Percentiles rank a stretch among this genome's conserved stretches.
Evolutionary conservation across 2,329 filamentous ascomycete species (phyloP).

Genomic region (Calonectria hongkongensis): DNA sequence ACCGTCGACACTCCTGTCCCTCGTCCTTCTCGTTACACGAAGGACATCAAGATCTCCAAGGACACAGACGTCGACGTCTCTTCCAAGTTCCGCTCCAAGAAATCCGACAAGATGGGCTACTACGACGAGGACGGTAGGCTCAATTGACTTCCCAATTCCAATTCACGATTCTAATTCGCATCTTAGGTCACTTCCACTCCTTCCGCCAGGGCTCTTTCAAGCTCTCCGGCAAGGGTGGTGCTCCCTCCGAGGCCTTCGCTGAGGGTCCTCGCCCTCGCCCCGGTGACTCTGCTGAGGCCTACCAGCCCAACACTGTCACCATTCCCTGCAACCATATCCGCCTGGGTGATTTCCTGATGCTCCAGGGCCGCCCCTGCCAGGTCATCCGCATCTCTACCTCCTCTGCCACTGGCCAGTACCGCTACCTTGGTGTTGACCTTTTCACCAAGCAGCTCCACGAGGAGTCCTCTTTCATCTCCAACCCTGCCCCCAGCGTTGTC

Average conservation of each 20-base stretch:
- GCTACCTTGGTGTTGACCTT: conserved; percentile 99
- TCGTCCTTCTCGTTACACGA: conserved; percentile 68
- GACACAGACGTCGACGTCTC: conserved; percentile 80
- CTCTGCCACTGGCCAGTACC: conserved; percentile 98
- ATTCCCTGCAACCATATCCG: conserved; percentile 99
- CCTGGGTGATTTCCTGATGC: conserved; percentile 98
- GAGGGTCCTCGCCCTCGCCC: conserved; percentile 55
- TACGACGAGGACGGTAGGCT: conserved; percentile 77
- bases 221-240: conserved; percentile 72
- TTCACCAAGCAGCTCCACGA: conserved; percentile 99
- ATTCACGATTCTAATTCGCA: conserved; percentile 31
- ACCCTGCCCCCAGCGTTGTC: conserved; percentile 95
- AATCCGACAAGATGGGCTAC: conserved; percentile 78
- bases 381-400: conserved; percentile 99
- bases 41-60: conserved; percentile 77
- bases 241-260: conserved; percentile 67
- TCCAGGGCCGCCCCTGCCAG: conserved; percentile 99
- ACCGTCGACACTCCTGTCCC: conserved; percentile 61
- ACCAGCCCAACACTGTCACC: conserved; percentile 88
- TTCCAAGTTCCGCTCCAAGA: conserved; percentile 65
- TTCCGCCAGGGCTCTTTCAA: conserved; percentile 75
- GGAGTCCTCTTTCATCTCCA: conserved; percentile 98
- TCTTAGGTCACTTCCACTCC: conserved; percentile 75
- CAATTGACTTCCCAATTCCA: not conserved
- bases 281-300: conserved; percentile 57